A percentile compares a stretch with the other conserved stretches of the same genome.
These are phyloP conservation scores for Astrocystis sublimbata DNA, from an alignment of 495 filamentous ascomycete genomes.

Conservation along the genomic window DNA sequence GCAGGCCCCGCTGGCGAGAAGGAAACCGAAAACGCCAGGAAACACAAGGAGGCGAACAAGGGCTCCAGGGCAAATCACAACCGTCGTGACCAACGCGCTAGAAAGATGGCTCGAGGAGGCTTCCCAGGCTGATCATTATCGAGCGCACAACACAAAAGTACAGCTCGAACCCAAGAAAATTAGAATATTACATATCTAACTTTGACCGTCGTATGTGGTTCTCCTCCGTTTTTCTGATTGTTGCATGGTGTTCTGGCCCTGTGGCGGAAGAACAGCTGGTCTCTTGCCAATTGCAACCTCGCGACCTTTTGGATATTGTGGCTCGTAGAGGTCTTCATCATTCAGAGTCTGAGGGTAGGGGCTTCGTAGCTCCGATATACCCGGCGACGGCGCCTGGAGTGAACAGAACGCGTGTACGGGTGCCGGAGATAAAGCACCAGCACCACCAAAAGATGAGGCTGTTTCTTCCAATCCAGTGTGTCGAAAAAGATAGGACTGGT, in stretches of 20 bases:
- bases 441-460: conserved; percentile 23
- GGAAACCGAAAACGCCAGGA: conserved; percentile 59
- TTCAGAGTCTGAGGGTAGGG: conserved; percentile 29
- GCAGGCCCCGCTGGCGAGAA: conserved; percentile 60
- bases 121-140: conserved; percentile 47
- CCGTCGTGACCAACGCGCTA: conserved; percentile 70
- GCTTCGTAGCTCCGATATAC: conserved; percentile 25
- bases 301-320: conserved; percentile 11
- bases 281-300: conserved; percentile 26
- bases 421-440: conserved; percentile 24
- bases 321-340: conserved; percentile 33
- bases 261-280: conserved; percentile 16
- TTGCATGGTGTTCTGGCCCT: conserved; percentile 11
- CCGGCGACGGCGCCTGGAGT: conserved; percentile 22
- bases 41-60: conserved; percentile 66
- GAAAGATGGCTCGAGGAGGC: conserved; percentile 71
- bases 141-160: background rate
- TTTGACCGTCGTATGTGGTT: conserved; percentile 7
- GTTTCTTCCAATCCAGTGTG: conserved; percentile 26
- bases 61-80: conserved; percentile 64
- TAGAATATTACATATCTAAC: background rate
- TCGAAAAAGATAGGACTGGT: conserved; percentile 26
- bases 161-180: background rate
- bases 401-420: conserved; percentile 25
- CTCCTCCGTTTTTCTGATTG: conserved; percentile 26